A percentile compares a stretch with the other conserved stretches of the same genome.
Evolutionary conservation across 345 rosid genomes (phyloP).

Genomic region (Carallia brachiata): DNA sequence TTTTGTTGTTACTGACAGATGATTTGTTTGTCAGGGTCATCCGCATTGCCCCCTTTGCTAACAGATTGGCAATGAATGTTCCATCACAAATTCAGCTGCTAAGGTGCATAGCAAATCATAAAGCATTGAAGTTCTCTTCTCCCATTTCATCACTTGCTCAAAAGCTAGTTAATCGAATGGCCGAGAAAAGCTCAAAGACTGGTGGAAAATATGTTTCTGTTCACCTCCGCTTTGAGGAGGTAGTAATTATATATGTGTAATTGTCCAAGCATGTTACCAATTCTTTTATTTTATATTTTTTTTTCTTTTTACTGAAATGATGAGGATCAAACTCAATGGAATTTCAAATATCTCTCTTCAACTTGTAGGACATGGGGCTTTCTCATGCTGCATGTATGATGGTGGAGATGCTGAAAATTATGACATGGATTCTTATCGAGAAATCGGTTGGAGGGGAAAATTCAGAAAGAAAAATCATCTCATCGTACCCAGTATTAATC

Average conservation of each 20-base stretch:
- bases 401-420: constrained; percentile 73
- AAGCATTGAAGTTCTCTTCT: constrained; percentile 71
- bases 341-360: neutral
- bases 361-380: constrained; percentile 89
- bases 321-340: neutral
- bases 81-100: constrained; percentile 78
- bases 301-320: neutral
- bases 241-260: constrained; percentile 17
- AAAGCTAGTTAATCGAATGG: constrained; percentile 65
- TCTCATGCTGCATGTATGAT: constrained; percentile 89
- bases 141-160: constrained; percentile 60
- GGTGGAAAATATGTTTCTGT: constrained; percentile 79
- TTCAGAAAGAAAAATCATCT: constrained; percentile 70
- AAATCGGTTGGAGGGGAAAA: constrained; percentile 78
- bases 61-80: constrained; percentile 93
- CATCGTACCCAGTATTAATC: constrained; percentile 66
- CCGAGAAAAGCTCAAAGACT: constrained; percentile 60
- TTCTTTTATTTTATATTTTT: neutral
- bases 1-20: constrained; percentile 15
- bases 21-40: constrained; percentile 56
- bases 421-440: constrained; percentile 66
- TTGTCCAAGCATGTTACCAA: constrained; percentile 3
- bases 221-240: constrained; percentile 97
- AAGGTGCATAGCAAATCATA: constrained; percentile 85
- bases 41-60: constrained; percentile 86